Base-by-base conservation (phyloP, 2,329 filamentous ascomycete genomes). In the Fusarium sp. region DNA sequence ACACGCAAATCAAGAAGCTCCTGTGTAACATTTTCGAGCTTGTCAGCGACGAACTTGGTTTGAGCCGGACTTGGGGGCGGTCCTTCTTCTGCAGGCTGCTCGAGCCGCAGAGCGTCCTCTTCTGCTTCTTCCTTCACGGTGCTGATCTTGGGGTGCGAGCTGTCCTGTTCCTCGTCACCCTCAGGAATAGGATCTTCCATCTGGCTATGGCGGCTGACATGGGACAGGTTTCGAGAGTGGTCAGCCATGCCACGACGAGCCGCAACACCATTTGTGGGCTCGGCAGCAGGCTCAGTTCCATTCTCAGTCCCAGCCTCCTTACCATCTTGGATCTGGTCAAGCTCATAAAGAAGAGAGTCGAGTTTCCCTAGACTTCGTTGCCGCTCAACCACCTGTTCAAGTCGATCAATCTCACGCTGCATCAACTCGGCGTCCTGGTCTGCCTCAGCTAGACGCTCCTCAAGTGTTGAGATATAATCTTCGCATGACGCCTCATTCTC, bases 361-460 rank as follows among this genome's bases (percentile, higher is more conserved):
- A 99, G 85, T 76, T 97, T 96, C 36, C 95, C 95, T 4, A 99
- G 86, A 74, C 93, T 97, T 58, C 95, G 87, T 76, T 99, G 95
- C 44, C 96, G 91, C 76, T 98, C 94, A 47, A 99, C 88, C 7
- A 99, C 92, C 75, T 97, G 92, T 76, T 98, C 95, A 11, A 99
- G 83, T 31, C 94, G 88, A 71, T 97, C 92, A 63, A 99, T 91
- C 73, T 99, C 95, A 32, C 94, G 91, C 75, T 97, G 93, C 94
- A 99, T 97, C 59, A 97, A 81, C 75, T 98, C 95, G 64, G 92
- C 88, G 73, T 99, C 95, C 75, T 98, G 94, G 71, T 99, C 95
- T 3, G 94, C 90, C 77, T 99, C 95, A 1, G 95, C 95, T 8
- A 99, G 85, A 22, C 94, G 90, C 78, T 98, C 95, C 74, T 99